Evolutionary conservation across 2,329 filamentous ascomycete species (phyloP).

Genomic region (Talaromyces sp.): DNA sequence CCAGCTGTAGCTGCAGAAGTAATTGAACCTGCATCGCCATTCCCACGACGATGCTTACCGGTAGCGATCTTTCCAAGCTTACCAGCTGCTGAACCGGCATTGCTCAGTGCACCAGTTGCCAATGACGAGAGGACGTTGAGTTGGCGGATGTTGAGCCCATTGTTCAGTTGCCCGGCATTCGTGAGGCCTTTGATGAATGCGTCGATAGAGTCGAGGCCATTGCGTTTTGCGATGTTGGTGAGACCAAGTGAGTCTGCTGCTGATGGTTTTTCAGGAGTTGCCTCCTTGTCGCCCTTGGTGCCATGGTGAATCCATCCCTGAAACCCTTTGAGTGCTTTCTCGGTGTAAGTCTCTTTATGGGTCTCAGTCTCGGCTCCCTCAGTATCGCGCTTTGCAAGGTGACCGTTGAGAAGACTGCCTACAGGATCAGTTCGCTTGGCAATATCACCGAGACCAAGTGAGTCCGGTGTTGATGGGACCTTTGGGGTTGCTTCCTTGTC

Average conservation of each 20-base stretch:
- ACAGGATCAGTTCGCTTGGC: neutral
- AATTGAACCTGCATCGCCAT: neutral
- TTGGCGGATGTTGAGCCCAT: constrained; percentile 5
- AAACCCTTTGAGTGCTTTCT: constrained; percentile 2
- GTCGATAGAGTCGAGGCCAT: neutral
- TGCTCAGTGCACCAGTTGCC: constrained; percentile 5
- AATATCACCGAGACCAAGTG: neutral
- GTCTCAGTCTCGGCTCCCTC: neutral
- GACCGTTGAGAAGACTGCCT: too few species aligned
- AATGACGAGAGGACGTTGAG: neutral
- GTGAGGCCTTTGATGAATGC: constrained; percentile 2
- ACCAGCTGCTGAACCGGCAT: neutral
- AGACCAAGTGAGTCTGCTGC: constrained; percentile 3
- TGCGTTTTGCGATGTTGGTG: neutral
- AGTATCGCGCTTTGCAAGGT: neutral
- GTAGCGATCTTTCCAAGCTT: neutral
- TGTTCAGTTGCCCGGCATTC: neutral
- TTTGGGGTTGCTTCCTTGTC: neutral
- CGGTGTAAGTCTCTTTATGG: neutral
- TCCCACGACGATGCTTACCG: constrained; percentile 7
- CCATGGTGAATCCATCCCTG: neutral
- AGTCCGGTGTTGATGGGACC: neutral
- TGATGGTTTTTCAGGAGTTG: neutral
- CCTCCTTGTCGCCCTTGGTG: neutral
- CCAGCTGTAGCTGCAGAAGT: neutral